Evolutionary conservation across 441 rosid species (phyloP), one percentile per base, ranked within the genome.

Genomic region (Gossypium davidsonii): DNA sequence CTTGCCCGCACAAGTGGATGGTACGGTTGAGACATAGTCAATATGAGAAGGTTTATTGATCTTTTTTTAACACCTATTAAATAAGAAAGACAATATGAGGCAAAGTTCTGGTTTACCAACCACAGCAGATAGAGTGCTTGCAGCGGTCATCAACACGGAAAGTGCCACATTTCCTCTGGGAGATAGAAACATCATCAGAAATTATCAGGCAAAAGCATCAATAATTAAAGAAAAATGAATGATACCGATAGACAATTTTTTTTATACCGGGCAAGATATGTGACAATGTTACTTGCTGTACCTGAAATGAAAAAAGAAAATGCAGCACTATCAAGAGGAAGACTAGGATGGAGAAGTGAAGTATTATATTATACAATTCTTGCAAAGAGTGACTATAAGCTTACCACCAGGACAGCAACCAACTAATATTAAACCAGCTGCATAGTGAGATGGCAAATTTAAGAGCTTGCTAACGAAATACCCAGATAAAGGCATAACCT

Each of bases 331-430:
- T 72, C 58, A 49, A 49, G 21, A 74, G 15, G 63, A 23, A 64
- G 62, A 52, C 23, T 75, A 57, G 3, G 39, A 70, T 20, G 18
- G 58, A 74, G 25, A 25, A 6, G 56, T 53, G 52, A 59, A 44
- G 55, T 59, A 23, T 37, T 37, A 25, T 42, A 60, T 37, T 46
- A 34, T 46, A 49, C 57, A 57, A 34, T 46, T 44, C 57, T 52
- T 51, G 64, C 68, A 25, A 17, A 64, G 58, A 23, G 17, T 28
- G 37, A 77, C 12, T 15, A 18, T 21, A 31, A 15, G 60, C 81
- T 74, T 85, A 93, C 98, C 98, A 61, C 94, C 96, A 72, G 98
- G 97, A 77, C 96, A 93, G 79, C 96, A 93, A 75, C 88, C 87
- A 63, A 91, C 97, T 81, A 93, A 80, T 72, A 93, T 93, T 61